These are phyloP conservation scores for Fusarium nygamai DNA, from an alignment of 2,329 filamentous ascomycete species.

Conservation along the genomic window DNA sequence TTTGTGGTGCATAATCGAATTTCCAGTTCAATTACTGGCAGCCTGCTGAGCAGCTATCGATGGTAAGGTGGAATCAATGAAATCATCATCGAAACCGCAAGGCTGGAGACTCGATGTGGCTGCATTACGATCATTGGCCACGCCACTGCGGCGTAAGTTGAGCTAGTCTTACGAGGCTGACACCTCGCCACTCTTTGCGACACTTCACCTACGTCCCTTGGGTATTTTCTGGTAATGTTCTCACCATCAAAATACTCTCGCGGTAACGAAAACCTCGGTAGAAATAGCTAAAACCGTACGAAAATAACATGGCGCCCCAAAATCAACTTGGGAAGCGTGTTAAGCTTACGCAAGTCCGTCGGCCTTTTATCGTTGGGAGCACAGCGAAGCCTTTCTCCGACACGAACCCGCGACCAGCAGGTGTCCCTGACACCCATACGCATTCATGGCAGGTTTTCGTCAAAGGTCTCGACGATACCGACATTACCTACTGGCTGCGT, in stretches of 20 bases:
- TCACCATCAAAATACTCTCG: not conserved
- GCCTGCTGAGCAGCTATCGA: not conserved
- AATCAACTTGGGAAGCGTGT: conserved; percentile 69
- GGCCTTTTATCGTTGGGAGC: conserved; percentile 78
- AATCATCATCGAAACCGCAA: conserved; percentile 40
- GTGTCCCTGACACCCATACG: conserved; percentile 88
- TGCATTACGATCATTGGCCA: conserved; percentile 23
- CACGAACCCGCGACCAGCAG: conserved; percentile 79
- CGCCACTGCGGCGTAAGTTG: conserved; percentile 13
- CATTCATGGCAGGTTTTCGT: conserved; percentile 98
- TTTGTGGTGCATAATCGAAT: conserved; percentile 22
- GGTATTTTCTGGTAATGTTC: not conserved
- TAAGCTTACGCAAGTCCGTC: conserved; percentile 71
- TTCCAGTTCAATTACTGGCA: not conserved
- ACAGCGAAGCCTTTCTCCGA: conserved; percentile 84
- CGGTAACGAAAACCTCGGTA: not conserved
- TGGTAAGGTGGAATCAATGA: conserved; percentile 38
- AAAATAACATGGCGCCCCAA: conserved; percentile 64
- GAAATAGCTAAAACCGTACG: not conserved
- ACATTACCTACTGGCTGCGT: conserved; percentile 94
- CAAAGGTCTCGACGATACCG: conserved; percentile 86
- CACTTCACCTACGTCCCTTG: not conserved
- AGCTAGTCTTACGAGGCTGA: conserved; percentile 18
- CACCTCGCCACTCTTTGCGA: not conserved
- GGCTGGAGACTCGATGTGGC: conserved; percentile 34